Base-by-base conservation (phyloP, 2,329 filamentous ascomycete species). In the Zasmidium cellare region DNA sequence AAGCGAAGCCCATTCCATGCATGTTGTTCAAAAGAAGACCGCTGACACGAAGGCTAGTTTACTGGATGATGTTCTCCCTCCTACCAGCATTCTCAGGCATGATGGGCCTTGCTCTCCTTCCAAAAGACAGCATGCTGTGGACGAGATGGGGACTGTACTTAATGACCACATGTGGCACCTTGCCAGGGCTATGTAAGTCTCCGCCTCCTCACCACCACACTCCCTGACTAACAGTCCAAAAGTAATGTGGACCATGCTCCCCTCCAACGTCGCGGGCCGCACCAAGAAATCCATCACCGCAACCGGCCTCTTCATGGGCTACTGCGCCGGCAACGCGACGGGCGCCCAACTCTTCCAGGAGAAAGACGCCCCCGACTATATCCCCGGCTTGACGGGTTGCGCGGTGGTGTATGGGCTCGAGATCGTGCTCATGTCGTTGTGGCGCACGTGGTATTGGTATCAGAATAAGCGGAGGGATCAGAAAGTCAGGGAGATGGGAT, bases 301-400 rank as follows among this genome's bases (percentile, higher is more conserved):
- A 3, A 75, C 76, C 3, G 72, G 76, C 44, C 75, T 76, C 1
- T 77, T 80, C 51, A 71, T 77, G 11, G 75, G 64, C 23, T 80
- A 79, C 61, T 79, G 76, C 46, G 74, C 75, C 2, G 77, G 77
- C 2, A 79, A 79, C 59, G 77, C 78, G 69, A 69, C 71, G 0
- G 77, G 77, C 2, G 74, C 74, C 3, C 76, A 79, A 64, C 76
- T 79, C 48, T 79, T 79, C 67, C 67, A 71, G 46, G 65, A 72
- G 1, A 69, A 71, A 31, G 77, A 79, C 60, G 76, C 77, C 3
- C 77, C 76, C 0, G 70, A 72, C 35, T 79, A 79, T 58, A 69
- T 77, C 3, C 72, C 74, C 1, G 77, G 76, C 9, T 77, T 74
- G 14, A 62, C 64, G n/a, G 65, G 62, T 9, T 78, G 76, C 52